Base-by-base conservation (phyloP, 371 early-diverging fungal species). In the Rhizopus sp. region DNA sequence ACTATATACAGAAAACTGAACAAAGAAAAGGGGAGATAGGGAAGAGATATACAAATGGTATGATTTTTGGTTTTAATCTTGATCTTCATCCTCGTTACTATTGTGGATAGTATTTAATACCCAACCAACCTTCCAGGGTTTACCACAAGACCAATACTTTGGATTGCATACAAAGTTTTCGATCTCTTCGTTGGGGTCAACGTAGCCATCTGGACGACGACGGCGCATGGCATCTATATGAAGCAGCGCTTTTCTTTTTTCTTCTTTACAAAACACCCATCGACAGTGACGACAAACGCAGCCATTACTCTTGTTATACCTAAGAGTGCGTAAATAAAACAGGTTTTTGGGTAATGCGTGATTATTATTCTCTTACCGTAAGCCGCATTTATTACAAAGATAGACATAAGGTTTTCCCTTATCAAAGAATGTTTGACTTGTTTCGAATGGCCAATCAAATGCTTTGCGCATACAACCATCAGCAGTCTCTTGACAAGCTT, bases 381-480 rank as follows among this genome's bases (percentile, higher is more conserved):
- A 60, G 17, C 79, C 75, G 44, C 79, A 78, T 56, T 78, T 78
- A 58, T 78, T 78, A 46, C 79, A 78, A 31, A 78, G 72, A 57
- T 75, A 73, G 23, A 78, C 79, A 73, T 65, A 78, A 3, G 68
- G 68, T 53, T 63, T 66, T 32, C 75, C 79, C 44, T 78, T 75
- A 62, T 73, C 73, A 48, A 68, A 62, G 42, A 67, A 71, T 12
- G 57, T 53, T 7, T 63, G 55, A 46, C 39, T 68, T 9, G 70
- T 38, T 38, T 68, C 60, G 54, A 78, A 78, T 0, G 79, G 79
- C 79, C 79, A 78, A 48, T 75, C 58, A 38, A 73, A 78, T 7
- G 75, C 79, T 40, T 78, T 78, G 29, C 75, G 75, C 73, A 78
- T 78, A 62, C 79, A 78, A 7, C 75, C 73, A 55, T 78, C 79